Conservation (phyloP, 148 eudicot species). For the Cornus controversa region DNA sequence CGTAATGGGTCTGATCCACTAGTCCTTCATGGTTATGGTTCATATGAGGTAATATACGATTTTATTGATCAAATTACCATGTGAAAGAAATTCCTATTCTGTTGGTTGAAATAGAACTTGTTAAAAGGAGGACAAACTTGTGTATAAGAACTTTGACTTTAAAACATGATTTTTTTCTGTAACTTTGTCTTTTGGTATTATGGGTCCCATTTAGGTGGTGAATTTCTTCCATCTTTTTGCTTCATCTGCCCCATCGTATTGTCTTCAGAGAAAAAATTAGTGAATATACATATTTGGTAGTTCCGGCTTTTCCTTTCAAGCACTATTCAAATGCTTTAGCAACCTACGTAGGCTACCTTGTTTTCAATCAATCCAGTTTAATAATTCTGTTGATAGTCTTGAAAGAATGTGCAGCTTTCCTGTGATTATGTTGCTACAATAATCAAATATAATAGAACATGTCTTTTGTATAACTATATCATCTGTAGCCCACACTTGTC, state of each 20-base stretch:
- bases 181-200: background rate
- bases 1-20: slow-evolving; percentile 89
- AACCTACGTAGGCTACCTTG: background rate
- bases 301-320: background rate
- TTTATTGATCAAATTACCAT: background rate
- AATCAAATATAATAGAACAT: too few relatives aligned
- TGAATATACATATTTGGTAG: background rate
- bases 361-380: background rate
- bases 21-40: slow-evolving; percentile 85
- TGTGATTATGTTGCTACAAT: background rate
- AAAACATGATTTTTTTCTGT: background rate
- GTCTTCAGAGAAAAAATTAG: background rate
- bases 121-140: background rate
- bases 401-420: background rate
- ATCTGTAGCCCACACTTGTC: background rate
- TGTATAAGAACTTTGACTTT: too few relatives aligned
- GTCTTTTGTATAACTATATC: background rate
- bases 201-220: background rate
- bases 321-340: background rate
- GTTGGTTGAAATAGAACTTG: background rate
- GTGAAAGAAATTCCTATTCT: background rate
- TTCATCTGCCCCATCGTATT: background rate
- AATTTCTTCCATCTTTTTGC: background rate
- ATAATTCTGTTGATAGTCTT: background rate
- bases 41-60: slow-evolving; percentile 70